A percentile compares a stretch with the other conserved stretches of the same genome.
phyloP scores from a whole-genome alignment of 331 rosid species.

The Erythrophleum ivorense region DNA sequence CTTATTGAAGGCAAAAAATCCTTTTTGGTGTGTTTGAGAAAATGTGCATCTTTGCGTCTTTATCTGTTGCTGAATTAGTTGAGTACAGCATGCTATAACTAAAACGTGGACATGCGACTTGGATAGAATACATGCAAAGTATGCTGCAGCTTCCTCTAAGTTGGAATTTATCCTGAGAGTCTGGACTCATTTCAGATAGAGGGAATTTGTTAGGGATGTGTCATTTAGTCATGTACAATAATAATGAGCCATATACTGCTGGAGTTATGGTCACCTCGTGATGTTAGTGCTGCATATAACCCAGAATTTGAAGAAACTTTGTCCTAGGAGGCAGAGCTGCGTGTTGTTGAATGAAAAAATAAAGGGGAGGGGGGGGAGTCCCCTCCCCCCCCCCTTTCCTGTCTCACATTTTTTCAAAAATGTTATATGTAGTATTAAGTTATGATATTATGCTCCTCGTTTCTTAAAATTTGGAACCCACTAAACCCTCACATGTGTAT shows the following conservation, averaged over 20 bases:
- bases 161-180: neutral
- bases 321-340: too few species aligned
- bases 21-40: neutral
- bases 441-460: too few species aligned
- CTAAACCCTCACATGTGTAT: too few species aligned
- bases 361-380: too few species aligned
- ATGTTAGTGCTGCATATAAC: neutral
- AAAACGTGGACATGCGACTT: neutral
- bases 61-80: neutral
- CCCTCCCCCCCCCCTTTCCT: too few species aligned
- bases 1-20: neutral
- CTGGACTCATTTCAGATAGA: neutral
- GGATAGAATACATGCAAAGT: neutral
- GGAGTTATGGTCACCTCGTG: neutral
- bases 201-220: neutral
- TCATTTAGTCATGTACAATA: neutral
- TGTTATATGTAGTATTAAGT: too few species aligned
- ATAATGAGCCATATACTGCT: neutral
- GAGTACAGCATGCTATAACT: neutral
- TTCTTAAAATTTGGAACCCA: too few species aligned
- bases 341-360: too few species aligned
- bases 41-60: neutral
- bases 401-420: too few species aligned
- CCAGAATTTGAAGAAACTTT: slow-evolving; percentile 1
- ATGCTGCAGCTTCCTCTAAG: too few species aligned